Evolutionary conservation across 2,329 filamentous ascomycete genomes (phyloP).

Genomic region (Orbilia quercus): DNA sequence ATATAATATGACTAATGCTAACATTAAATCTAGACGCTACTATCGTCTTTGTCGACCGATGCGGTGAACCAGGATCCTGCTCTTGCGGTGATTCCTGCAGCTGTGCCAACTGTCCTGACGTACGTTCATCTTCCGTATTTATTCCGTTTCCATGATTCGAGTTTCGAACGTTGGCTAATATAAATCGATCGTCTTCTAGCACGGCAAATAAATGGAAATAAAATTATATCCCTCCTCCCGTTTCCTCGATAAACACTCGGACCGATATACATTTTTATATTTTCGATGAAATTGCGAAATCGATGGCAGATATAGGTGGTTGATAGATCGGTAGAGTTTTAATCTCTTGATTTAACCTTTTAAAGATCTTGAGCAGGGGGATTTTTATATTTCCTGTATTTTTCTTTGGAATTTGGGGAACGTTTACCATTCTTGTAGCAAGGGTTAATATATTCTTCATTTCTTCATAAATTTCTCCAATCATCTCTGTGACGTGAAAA

Average conservation of each 20-base stretch:
- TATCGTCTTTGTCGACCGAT: conserved; percentile 47
- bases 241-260: conserved; percentile 5
- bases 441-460: conserved; percentile 38
- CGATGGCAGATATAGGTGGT: too few relatives aligned
- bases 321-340: conserved; percentile 26
- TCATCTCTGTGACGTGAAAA: neutral
- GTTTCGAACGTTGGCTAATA: neutral
- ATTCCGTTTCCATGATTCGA: neutral
- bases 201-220: neutral
- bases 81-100: conserved; percentile 40
- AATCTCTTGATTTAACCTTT: neutral
- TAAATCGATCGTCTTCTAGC: neutral
- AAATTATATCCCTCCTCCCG: conserved; percentile 21
- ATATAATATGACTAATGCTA: conserved; percentile 18
- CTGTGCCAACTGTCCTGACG: conserved; percentile 46
- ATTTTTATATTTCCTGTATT: conserved; percentile 7
- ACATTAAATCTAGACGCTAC: conserved; percentile 29
- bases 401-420: conserved; percentile 18
- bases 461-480: conserved; percentile 4
- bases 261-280: neutral
- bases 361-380: conserved; percentile 16
- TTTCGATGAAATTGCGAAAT: too few relatives aligned
- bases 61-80: conserved; percentile 55
- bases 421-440: conserved; percentile 12
- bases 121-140: conserved; percentile 1